Evolutionary conservation across 164 flowering plant genomes (phyloP).

Genomic region (Berberis thunbergii): DNA sequence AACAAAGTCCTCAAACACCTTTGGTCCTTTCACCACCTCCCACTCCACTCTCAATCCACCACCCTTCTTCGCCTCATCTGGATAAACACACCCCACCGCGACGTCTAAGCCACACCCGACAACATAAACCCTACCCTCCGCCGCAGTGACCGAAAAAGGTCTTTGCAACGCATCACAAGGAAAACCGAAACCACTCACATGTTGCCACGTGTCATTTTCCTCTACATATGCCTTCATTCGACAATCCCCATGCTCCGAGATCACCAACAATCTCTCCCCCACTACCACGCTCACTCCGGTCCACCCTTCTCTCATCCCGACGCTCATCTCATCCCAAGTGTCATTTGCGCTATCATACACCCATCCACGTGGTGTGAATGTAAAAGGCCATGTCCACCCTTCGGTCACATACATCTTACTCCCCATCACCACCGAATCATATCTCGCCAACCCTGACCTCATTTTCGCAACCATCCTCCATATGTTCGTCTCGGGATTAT

Average conservation of each 20-base stretch:
- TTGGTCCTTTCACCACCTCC: constrained; percentile 33
- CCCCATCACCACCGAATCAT: constrained; percentile 41
- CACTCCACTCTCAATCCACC: constrained; percentile 23
- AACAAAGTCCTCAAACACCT: constrained; percentile 19
- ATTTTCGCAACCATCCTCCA: constrained; percentile 28
- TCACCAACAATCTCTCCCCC: constrained; percentile 30
- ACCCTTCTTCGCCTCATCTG: constrained; percentile 1
- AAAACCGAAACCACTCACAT: constrained; percentile 28
- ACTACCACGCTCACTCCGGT: constrained; percentile 37
- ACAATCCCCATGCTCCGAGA: constrained; percentile 39
- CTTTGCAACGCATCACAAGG: constrained; percentile 29
- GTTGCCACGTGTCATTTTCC: constrained; percentile 35
- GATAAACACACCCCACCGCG: constrained; percentile 27
- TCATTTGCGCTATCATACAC: constrained; percentile 33
- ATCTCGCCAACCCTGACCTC: constrained; percentile 20
- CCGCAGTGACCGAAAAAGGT: constrained; percentile 33
- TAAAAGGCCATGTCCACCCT: constrained; percentile 64
- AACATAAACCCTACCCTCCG: constrained; percentile 34
- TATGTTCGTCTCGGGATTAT: constrained; percentile 23
- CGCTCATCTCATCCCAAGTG: constrained; percentile 43
- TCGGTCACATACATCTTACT: constrained; percentile 38
- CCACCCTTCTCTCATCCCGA: constrained; percentile 58
- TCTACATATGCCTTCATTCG: constrained; percentile 31
- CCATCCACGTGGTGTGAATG: constrained; percentile 29
- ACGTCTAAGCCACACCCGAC: constrained; percentile 26